Percentiles rank a stretch among this genome's conserved stretches.
Evolutionary conservation across 2,329 filamentous ascomycete genomes (phyloP).

Genomic region (Aspergillus sp.): DNA sequence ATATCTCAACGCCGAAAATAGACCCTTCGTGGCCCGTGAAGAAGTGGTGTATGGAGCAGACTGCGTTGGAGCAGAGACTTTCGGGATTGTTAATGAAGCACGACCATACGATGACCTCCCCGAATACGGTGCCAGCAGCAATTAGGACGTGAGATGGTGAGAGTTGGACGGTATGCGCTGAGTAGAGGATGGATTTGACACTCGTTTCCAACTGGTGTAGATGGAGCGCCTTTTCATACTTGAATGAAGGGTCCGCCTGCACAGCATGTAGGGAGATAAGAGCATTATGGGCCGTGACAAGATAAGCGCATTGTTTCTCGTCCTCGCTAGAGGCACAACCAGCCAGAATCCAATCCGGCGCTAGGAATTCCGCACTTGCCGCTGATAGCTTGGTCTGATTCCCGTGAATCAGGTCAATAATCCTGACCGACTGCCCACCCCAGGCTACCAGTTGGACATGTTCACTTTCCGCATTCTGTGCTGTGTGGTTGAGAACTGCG

Average conservation of each 20-base stretch:
- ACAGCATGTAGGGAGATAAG: slow-evolving; percentile 48
- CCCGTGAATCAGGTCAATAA: slow-evolving; percentile 26
- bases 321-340: slow-evolving; percentile 39
- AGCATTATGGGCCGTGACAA: slow-evolving; percentile 85
- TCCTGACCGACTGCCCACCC: slow-evolving; percentile 57
- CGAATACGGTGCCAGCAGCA: slow-evolving; percentile 87
- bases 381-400: slow-evolving; percentile 14
- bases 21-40: slow-evolving; percentile 79
- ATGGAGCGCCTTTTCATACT: slow-evolving; percentile 20
- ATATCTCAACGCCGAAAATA: slow-evolving; percentile 83
- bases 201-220: slow-evolving; percentile 41
- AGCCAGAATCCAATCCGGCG: slow-evolving; percentile 73
- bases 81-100: slow-evolving; percentile 40
- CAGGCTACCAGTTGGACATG: slow-evolving; percentile 50
- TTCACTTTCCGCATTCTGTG: slow-evolving; percentile 8
- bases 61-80: slow-evolving; percentile 11
- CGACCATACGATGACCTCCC: slow-evolving; percentile 87
- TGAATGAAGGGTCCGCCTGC: slow-evolving; percentile 7
- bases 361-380: slow-evolving; percentile 39
- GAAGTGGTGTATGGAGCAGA: slow-evolving; percentile 45
- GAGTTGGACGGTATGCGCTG: slow-evolving; percentile 65
- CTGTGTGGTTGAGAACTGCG: slow-evolving; percentile 17
- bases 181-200: slow-evolving; percentile 77
- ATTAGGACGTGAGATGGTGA: slow-evolving; percentile 58
- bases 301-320: slow-evolving; percentile 40